Conservation (phyloP, 352 stramenopile genomes). For the Elongisporangium prolatum region DNA sequence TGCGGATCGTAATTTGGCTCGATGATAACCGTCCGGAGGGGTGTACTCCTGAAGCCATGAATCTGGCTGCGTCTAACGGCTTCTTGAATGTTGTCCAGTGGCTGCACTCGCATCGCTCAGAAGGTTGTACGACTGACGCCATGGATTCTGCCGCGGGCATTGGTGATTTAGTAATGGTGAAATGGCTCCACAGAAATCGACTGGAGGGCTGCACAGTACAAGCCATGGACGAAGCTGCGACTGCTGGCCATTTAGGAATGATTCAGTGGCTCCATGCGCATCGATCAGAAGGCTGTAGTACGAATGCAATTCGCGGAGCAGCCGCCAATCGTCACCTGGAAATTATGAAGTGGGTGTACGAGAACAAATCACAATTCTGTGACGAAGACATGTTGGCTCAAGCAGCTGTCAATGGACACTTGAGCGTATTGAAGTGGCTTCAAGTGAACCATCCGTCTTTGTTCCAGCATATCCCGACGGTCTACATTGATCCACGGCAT, state of each 20-base stretch:
- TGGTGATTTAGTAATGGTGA: slow-evolving; percentile 8
- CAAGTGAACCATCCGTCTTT: slow-evolving; percentile 19
- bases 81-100: slow-evolving; percentile 17
- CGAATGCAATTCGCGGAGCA: neutral
- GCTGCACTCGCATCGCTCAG: slow-evolving; percentile 9
- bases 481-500: neutral
- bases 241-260: slow-evolving; percentile 23
- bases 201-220: slow-evolving; percentile 18
- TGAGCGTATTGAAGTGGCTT: slow-evolving; percentile 55
- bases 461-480: neutral
- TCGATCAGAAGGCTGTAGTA: slow-evolving; percentile 18
- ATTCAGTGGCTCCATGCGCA: slow-evolving; percentile 27
- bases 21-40: neutral
- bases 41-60: slow-evolving; percentile 15
- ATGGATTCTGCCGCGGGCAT: slow-evolving; percentile 17
- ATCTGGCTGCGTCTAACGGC: slow-evolving; percentile 9
- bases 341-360: slow-evolving; percentile 1
- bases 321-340: slow-evolving; percentile 1
- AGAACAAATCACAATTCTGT: neutral
- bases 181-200: slow-evolving; percentile 16
- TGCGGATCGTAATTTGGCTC: neutral
- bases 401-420: slow-evolving; percentile 33
- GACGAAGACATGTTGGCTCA: slow-evolving; percentile 9
- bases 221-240: slow-evolving; percentile 28
- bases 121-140: slow-evolving; percentile 11